Percentiles rank a stretch among this genome's conserved stretches.
These are phyloP conservation scores for Melampsora larici-populina DNA, from an alignment of 1,284 basidiomycete species.

Conservation along the genomic window DNA sequence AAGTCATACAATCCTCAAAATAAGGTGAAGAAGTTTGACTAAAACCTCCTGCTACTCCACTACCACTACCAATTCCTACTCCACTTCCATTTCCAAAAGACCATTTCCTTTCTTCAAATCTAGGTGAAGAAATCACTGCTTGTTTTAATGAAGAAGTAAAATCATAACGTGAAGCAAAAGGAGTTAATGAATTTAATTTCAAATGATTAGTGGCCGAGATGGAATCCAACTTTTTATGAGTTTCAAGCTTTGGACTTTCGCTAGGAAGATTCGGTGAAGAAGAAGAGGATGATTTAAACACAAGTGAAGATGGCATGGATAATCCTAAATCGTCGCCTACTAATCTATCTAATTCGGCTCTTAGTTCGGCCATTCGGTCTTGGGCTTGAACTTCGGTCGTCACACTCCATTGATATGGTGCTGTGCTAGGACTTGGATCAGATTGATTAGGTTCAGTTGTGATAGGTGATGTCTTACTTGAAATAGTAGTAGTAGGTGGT, in stretches of 20 bases:
- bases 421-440: background rate
- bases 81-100: too few relatives aligned
- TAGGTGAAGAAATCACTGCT: constrained; percentile 43
- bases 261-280: background rate
- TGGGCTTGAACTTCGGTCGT: constrained; percentile 52
- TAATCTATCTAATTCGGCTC: constrained; percentile 58
- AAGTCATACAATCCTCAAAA: too few relatives aligned
- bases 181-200: constrained; percentile 48
- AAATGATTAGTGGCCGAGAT: constrained; percentile 46
- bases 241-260: background rate
- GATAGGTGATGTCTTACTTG: background rate
- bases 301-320: background rate
- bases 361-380: constrained; percentile 55
- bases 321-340: constrained; percentile 53
- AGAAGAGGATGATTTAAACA: background rate
- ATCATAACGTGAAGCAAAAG: constrained; percentile 57
- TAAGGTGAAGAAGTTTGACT: too few relatives aligned
- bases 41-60: too few relatives aligned
- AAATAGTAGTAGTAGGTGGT: background rate
- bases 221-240: background rate
- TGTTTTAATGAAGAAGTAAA: constrained; percentile 59
- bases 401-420: constrained; percentile 55
- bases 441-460: background rate
- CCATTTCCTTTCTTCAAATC: too few relatives aligned
- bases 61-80: too few relatives aligned